These are phyloP conservation scores for Mycena latifolia DNA, from an alignment of 768 basidiomycete genomes.

Conservation along the genomic window DNA sequence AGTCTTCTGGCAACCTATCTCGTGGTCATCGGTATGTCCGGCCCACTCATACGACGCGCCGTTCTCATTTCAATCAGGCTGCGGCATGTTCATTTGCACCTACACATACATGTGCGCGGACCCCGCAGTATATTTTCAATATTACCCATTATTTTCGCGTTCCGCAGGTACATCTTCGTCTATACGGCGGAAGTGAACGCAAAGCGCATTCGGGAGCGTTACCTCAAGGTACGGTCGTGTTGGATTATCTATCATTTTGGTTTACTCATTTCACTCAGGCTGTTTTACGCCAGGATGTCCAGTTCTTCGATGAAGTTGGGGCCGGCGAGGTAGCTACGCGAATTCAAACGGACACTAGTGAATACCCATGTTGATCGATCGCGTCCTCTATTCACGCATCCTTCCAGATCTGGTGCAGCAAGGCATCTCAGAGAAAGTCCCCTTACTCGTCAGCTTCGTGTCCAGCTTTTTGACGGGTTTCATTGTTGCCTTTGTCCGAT, in stretches of 20 bases:
- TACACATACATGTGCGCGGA: slow-evolving; percentile 70
- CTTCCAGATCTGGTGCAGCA: slow-evolving; percentile 85
- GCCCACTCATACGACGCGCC: background rate
- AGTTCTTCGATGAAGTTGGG: slow-evolving; percentile 92
- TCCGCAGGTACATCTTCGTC: slow-evolving; percentile 61
- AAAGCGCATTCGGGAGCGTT: slow-evolving; percentile 86
- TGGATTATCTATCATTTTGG: background rate
- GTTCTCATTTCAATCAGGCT: slow-evolving; percentile 42
- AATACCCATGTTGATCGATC: slow-evolving; percentile 41
- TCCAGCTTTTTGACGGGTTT: slow-evolving; percentile 86
- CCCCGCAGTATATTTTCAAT: too few species aligned
- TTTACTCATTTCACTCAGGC: slow-evolving; percentile 72
- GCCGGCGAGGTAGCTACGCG: slow-evolving; percentile 95
- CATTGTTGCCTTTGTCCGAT: slow-evolving; percentile 73
- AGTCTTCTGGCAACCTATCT: slow-evolving; percentile 73
- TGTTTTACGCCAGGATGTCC: slow-evolving; percentile 87
- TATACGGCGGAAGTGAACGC: slow-evolving; percentile 87
- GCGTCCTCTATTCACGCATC: slow-evolving; percentile 6
- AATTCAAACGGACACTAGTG: slow-evolving; percentile 90
- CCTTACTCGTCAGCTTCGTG: slow-evolving; percentile 73
- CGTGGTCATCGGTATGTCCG: slow-evolving; percentile 61
- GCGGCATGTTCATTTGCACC: slow-evolving; percentile 82
- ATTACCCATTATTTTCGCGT: background rate
- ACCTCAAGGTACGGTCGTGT: slow-evolving; percentile 60
- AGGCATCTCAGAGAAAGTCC: slow-evolving; percentile 92